phyloP scores from a whole-genome alignment of 2,329 filamentous ascomycete genomes.

The Alternaria sp. region DNA sequence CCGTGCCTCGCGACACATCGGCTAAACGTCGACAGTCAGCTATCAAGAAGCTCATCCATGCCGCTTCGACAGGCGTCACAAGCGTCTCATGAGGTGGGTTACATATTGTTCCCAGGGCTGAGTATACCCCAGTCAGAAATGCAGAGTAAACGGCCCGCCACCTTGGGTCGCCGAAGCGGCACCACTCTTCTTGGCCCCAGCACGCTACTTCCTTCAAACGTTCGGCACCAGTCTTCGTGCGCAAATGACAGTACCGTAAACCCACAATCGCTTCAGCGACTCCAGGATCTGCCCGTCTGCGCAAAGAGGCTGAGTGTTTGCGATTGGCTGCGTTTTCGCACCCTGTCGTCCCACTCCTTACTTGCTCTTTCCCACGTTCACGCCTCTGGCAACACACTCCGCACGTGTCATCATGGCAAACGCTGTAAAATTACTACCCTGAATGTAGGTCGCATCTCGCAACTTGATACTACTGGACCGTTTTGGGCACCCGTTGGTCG shows the following conservation, averaged over 20 bases:
- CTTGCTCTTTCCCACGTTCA: slow-evolving; percentile 28
- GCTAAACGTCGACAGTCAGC: not conserved
- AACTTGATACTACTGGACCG: slow-evolving; percentile 31
- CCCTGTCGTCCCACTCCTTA: slow-evolving; percentile 24
- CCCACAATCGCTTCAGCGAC: slow-evolving; percentile 28
- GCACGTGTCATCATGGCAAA: slow-evolving; percentile 43
- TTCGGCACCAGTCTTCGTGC: slow-evolving; percentile 26
- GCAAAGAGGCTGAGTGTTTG: slow-evolving; percentile 18
- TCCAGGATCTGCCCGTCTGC: slow-evolving; percentile 22
- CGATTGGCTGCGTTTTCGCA: slow-evolving; percentile 25
- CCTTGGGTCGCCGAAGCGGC: slow-evolving; percentile 32
- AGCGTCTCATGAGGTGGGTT: not conserved
- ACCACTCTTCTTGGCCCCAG: slow-evolving; percentile 25
- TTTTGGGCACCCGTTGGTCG: slow-evolving; percentile 20
- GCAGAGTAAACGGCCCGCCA: slow-evolving; percentile 31
- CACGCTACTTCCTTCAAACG: slow-evolving; percentile 26
- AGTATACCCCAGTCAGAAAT: slow-evolving; percentile 15
- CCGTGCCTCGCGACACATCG: slow-evolving; percentile 2
- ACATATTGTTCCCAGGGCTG: slow-evolving; percentile 10
- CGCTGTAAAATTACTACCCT: slow-evolving; percentile 24
- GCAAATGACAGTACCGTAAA: slow-evolving; percentile 45
- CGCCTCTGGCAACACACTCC: slow-evolving; percentile 25
- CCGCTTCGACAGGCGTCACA: not conserved
- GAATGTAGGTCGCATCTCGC: slow-evolving; percentile 40
- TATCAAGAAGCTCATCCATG: not conserved